Evolutionary conservation across 2,329 filamentous ascomycete genomes (phyloP), one percentile per base, ranked within the genome.

Genomic region (Westerdykella aurantiaca): DNA sequence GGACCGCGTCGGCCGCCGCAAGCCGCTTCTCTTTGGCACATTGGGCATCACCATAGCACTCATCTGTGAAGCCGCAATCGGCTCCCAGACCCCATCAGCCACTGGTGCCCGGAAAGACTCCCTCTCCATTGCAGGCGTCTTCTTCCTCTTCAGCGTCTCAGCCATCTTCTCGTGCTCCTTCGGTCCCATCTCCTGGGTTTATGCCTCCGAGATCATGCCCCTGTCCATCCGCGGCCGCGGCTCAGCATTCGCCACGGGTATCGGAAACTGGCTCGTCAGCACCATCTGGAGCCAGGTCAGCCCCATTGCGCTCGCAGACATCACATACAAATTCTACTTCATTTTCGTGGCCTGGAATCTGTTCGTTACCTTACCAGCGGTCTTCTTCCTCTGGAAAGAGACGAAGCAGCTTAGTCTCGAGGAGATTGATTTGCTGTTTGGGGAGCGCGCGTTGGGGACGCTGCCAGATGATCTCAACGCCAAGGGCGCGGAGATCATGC

Each of bases 181-280:
- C 37, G 63, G 61, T 4, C 58, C 63, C 2, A 62, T 67, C 56
- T 74, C 71, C 0, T 84, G 81, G 80, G 72, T 84, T 1, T 85
- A 85, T 60, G 80, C 81, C 59, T 75, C 76, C 13, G 82, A 85
- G 60, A 78, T 85, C 47, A 63, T 67, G 63, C 81, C 82, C 9
- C 76, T 85, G 65, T 79, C 80, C 49, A 84, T 83, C 43, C 78
- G 82, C 25, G 76, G 76, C 5, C 71, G 74, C 17, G 79, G 79
- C 2, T 77, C 73, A 38, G 77, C 78, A 4, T 79, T 81, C 48
- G 76, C 77, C 0, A 79, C 78, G 0, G 76, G 72, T 38, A 69
- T 81, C 37, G 77, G 77, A 1, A 81, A 80, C 51, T 81, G 77
- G 78, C 67, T 78, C 3, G 75, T 81, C 13, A 74, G 75, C 23